These are phyloP conservation scores for Xylariaceae sp. DNA, from an alignment of 2,329 filamentous ascomycete species.

Conservation along the genomic window DNA sequence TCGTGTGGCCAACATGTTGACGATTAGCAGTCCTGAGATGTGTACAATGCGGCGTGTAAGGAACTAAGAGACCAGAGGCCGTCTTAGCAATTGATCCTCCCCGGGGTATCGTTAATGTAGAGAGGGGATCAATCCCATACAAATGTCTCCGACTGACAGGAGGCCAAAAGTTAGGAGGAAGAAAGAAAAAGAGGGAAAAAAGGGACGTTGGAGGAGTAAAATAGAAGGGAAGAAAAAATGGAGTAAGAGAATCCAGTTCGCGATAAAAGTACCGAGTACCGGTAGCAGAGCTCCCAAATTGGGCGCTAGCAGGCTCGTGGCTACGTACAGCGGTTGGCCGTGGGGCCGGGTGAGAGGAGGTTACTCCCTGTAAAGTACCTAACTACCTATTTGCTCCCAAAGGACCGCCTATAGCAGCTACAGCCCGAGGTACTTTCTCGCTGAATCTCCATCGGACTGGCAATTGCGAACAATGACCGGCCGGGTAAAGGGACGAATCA, in stretches of 20 bases:
- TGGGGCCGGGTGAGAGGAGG: background rate
- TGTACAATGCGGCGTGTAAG: conserved; percentile 12
- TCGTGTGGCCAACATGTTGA: conserved; percentile 65
- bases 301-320: conserved; percentile 13
- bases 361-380: background rate
- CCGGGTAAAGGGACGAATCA: conserved; percentile 34
- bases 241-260: conserved; percentile 36
- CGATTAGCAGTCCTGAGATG: conserved; percentile 27
- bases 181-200: conserved; percentile 15
- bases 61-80: conserved; percentile 12
- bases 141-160: conserved; percentile 30
- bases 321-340: conserved; percentile 2
- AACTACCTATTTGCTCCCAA: conserved; percentile 8
- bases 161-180: conserved; percentile 3
- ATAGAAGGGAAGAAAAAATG: conserved; percentile 29
- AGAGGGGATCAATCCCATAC: conserved; percentile 26
- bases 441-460: conserved; percentile 4
- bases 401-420: background rate
- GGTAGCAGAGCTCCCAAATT: conserved; percentile 19
- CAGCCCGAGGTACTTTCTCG: background rate
- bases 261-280: conserved; percentile 29
- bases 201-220: conserved; percentile 15
- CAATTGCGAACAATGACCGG: conserved; percentile 22
- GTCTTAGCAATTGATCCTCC: conserved; percentile 33
- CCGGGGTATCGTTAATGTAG: conserved; percentile 24